Base-by-base conservation (phyloP, 768 basidiomycete genomes). In the Paxillus ammoniavirescens region DNA sequence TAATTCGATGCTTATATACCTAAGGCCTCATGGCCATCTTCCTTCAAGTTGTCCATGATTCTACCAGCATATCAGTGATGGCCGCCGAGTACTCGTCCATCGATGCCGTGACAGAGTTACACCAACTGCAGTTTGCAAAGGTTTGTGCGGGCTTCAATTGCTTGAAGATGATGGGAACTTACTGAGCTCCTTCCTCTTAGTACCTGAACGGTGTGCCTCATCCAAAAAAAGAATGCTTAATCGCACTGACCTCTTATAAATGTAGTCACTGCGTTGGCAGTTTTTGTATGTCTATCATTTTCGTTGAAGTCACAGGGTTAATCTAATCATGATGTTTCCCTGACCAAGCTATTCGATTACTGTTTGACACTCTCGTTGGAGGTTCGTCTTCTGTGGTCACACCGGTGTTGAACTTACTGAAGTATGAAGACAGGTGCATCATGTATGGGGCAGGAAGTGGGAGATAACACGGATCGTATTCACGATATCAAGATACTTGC, bases 371-470 rank as follows among this genome's bases (percentile, higher is more conserved):
- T 66, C 30, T 38, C 53, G 33, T 38, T 48, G 7, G 65, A 66
- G 61, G 65, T 68, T 18, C 9, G 30, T 49, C 23, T 13, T 15
- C 9, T 38, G 7, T 30, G 15, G 15, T 41, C 21, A 7, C 9
- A 1, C 5, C n/a, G n/a, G n/a, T 10, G 30, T 23, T 12, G 4
- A 23, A 35, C 5, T 18, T 30, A 43, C 49, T 66, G 15, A 62
- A 37, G 2, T 2, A 9, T 2, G 13, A 37, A 10, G 26, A 26
- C 21, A 67, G 65, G 61, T 67, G 2, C 53, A 53, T 46, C 46
- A 56, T 47, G 53, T 67, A 12, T 67, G 67, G 65, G 58, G 62
- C 10, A 55, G 57, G 8, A 62, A 51, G 31, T 69, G 65, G 65
- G 55, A 51, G 18, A 18, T 17, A 8, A 37, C 67, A 28, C 65